These are phyloP conservation scores for Trichoderma atroviride DNA, from an alignment of 2,329 filamentous ascomycete genomes.

Conservation along the genomic window DNA sequence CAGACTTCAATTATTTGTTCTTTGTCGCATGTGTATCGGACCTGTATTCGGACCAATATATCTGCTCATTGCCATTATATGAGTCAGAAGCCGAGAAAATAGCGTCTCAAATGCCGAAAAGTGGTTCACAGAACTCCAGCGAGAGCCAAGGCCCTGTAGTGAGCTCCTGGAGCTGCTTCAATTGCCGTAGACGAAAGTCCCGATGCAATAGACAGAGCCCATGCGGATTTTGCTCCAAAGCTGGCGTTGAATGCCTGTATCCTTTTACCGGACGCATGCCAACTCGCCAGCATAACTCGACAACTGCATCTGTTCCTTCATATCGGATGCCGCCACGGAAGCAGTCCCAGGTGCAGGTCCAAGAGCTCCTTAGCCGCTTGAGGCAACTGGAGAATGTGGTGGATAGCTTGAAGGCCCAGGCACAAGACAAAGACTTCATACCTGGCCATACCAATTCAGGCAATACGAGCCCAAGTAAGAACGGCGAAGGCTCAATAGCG, in stretches of 20 bases:
- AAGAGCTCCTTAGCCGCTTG: conserved; percentile 31
- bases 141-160: not conserved
- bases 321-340: conserved; percentile 33
- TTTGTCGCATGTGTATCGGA: not conserved
- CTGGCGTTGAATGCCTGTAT: conserved; percentile 37
- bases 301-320: not conserved
- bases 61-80: not conserved
- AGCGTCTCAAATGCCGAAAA: not conserved
- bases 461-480: not conserved
- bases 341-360: conserved; percentile 29
- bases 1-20: not conserved
- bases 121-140: not conserved
- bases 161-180: conserved; percentile 37
- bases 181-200: conserved; percentile 38
- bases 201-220: conserved; percentile 38
- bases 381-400: conserved; percentile 39
- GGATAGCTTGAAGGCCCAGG: not conserved
- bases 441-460: not conserved
- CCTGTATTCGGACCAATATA: not conserved
- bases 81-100: not conserved
- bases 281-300: conserved; percentile 30
- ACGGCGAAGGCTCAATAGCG: not conserved
- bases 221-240: conserved; percentile 35
- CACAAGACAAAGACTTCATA: not conserved
- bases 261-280: conserved; percentile 39